Conservation (phyloP, 345 rosid genomes). For the Linum trigynum region DNA sequence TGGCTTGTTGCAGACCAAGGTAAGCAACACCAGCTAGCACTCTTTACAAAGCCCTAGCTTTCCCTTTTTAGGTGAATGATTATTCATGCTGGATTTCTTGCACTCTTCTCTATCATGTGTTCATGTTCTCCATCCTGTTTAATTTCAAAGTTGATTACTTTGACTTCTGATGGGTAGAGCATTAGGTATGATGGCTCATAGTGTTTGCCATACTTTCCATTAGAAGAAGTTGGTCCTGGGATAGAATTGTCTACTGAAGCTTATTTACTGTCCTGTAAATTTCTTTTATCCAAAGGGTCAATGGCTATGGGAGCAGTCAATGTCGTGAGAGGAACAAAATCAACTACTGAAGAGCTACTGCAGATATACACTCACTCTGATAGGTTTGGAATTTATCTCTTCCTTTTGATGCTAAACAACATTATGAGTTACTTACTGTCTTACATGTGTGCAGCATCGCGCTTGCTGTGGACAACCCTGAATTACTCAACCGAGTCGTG, state of each 20-base stretch:
- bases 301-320: constrained; percentile 92
- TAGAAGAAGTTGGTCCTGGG: not conserved
- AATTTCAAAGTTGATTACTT: too few species aligned
- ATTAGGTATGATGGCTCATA: not conserved
- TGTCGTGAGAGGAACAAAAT: constrained; percentile 86
- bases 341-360: constrained; percentile 75
- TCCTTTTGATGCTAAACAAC: not conserved
- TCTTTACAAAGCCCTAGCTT: not conserved
- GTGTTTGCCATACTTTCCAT: not conserved
- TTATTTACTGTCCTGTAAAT: not conserved
- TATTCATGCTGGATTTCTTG: not conserved
- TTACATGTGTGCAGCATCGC: constrained; percentile 48
- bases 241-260: not conserved
- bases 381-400: constrained; percentile 33
- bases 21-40: constrained; percentile 1
- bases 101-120: not conserved
- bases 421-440: too few species aligned
- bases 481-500: constrained; percentile 63
- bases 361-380: constrained; percentile 86
- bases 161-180: too few species aligned
- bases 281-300: constrained; percentile 39
- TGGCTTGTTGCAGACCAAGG: constrained; percentile 99
- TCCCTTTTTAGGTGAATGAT: not conserved
- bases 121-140: too few species aligned
- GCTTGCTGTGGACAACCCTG: constrained; percentile 78